These are phyloP conservation scores for Dactylorhiza incarnata DNA, from an alignment of 106 monocot genomes.

Conservation along the genomic window DNA sequence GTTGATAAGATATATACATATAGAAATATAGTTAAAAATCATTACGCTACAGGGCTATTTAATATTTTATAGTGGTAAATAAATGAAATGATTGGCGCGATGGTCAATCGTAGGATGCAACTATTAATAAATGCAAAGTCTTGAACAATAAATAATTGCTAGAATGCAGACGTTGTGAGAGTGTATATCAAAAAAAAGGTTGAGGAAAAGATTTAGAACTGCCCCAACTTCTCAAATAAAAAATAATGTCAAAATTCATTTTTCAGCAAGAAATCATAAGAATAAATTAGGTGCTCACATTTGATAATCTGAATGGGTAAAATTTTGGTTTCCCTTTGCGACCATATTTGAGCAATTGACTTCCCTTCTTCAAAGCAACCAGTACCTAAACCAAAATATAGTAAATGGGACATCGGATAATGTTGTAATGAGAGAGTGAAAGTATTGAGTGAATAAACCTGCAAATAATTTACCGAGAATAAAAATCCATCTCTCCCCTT, in stretches of 20 bases:
- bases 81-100: too few species aligned
- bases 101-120: too few species aligned
- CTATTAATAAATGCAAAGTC: too few species aligned
- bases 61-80: too few species aligned
- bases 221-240: not conserved
- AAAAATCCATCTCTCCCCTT: too few species aligned
- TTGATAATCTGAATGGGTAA: slow-evolving; percentile 67
- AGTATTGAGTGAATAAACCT: not conserved
- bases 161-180: too few species aligned
- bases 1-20: too few species aligned
- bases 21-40: too few species aligned
- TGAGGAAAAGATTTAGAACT: not conserved
- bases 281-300: slow-evolving; percentile 35
- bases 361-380: slow-evolving; percentile 85
- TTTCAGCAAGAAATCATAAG: not conserved
- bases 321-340: slow-evolving; percentile 90
- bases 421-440: not conserved
- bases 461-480: not conserved
- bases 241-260: not conserved
- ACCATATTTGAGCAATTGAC: slow-evolving; percentile 77
- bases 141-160: too few species aligned
- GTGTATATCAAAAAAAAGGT: not conserved
- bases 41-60: too few species aligned
- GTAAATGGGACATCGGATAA: not conserved
- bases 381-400: slow-evolving; percentile 39